These are phyloP conservation scores for Penicillium odoratum DNA, from an alignment of 495 filamentous ascomycete species.

Conservation along the genomic window DNA sequence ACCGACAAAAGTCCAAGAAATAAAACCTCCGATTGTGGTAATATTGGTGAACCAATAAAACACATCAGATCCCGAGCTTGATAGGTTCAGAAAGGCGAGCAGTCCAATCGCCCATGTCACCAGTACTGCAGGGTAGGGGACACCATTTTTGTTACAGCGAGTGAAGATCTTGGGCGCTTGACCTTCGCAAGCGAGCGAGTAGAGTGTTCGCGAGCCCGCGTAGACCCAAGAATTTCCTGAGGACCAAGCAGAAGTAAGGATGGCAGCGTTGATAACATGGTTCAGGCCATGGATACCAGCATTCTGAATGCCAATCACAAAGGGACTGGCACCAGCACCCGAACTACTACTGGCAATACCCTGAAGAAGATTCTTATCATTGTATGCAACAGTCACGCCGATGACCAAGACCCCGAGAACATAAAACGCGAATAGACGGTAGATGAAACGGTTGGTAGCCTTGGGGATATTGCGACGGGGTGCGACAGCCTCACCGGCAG, in stretches of 20 bases:
- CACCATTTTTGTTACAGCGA: constrained; percentile 41
- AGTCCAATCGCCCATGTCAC: constrained; percentile 48
- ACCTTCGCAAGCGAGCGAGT: constrained; percentile 68
- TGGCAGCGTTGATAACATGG: constrained; percentile 73
- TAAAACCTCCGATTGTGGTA: constrained; percentile 59
- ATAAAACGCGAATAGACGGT: constrained; percentile 82
- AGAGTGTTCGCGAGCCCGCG: constrained; percentile 70
- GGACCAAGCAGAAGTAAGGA: constrained; percentile 66
- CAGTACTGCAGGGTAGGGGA: constrained; percentile 51
- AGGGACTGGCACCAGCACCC: constrained; percentile 52
- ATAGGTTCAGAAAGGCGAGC: constrained; percentile 50
- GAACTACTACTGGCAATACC: constrained; percentile 43
- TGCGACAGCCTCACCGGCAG: constrained; percentile 76
- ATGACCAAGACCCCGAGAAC: constrained; percentile 54
- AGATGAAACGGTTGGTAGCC: constrained; percentile 79
- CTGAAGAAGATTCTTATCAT: constrained; percentile 54
- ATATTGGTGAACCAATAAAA: constrained; percentile 62
- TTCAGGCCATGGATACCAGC: constrained; percentile 64
- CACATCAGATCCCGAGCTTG: constrained; percentile 43
- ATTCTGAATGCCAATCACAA: constrained; percentile 57
- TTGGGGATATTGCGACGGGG: constrained; percentile 75
- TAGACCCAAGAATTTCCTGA: constrained; percentile 77
- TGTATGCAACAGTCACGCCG: constrained; percentile 51
- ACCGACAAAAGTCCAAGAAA: constrained; percentile 51
- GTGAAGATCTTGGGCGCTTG: constrained; percentile 61